These are phyloP conservation scores for Diversispora eburnea DNA, from an alignment of 192 early-diverging fungal species.

Conservation along the genomic window DNA sequence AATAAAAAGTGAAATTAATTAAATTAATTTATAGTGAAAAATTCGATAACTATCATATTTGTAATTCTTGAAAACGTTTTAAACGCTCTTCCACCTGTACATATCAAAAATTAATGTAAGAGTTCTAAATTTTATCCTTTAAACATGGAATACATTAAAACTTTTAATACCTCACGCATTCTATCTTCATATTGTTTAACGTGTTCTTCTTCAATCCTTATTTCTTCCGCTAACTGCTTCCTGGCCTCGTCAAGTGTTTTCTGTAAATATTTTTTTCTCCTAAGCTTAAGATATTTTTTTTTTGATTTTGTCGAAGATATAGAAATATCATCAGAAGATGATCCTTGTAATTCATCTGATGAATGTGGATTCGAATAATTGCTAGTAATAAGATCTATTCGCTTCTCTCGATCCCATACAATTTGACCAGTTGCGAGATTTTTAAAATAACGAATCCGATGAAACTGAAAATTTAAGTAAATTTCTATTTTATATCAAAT, in stretches of 20 bases:
- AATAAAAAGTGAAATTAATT: no score
- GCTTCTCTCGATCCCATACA: constrained; percentile 25
- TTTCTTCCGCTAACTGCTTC: neutral
- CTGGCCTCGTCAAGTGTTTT: neutral
- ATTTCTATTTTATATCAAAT: no score
- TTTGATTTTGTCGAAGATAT: constrained; percentile 12
- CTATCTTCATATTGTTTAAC: neutral
- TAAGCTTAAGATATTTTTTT: constrained; percentile 8
- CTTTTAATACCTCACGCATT: constrained; percentile 5
- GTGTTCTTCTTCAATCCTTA: constrained; percentile 6
- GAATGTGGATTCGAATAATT: neutral
- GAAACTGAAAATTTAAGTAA: constrained; percentile 1
- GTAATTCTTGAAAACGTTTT: neutral
- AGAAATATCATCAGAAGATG: neutral
- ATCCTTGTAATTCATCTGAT: neutral
- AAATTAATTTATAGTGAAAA: no score
- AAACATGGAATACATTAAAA: no score
- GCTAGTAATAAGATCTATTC: constrained; percentile 19
- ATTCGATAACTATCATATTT: neutral
- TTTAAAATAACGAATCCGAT: constrained; percentile 29
- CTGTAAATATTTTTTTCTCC: neutral
- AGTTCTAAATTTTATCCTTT: no score
- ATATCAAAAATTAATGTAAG: no score
- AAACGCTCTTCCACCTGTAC: neutral
- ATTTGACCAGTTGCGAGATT: neutral